Percentiles rank a stretch among this genome's conserved stretches.
phyloP scores from a whole-genome alignment of 441 rosid genomes.

The Euphorbia schlechtendalii region DNA sequence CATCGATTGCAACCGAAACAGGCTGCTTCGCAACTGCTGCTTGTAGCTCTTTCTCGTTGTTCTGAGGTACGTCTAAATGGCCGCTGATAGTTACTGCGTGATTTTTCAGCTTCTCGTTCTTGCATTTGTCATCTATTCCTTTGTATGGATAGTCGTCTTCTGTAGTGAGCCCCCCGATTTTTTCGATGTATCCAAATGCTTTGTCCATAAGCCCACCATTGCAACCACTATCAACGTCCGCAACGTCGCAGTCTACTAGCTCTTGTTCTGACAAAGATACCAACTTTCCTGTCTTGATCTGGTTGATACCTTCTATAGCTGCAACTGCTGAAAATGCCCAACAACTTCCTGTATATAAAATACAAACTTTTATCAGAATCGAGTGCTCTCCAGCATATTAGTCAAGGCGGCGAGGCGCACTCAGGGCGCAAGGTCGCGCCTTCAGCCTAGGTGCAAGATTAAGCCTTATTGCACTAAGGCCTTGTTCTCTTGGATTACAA shows the following conservation, averaged over 20 bases:
- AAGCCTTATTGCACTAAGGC: no score
- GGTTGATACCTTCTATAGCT: conserved; percentile 71
- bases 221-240: conserved; percentile 43
- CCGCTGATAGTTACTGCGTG: conserved; percentile 41
- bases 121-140: conserved; percentile 38
- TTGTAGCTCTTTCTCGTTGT: conserved; percentile 39
- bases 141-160: conserved; percentile 50
- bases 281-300: conserved; percentile 53
- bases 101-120: conserved; percentile 24
- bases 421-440: no score
- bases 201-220: conserved; percentile 63
- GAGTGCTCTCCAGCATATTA: no score
- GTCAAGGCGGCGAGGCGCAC: no score
- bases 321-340: conserved; percentile 92
- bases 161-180: conserved; percentile 48
- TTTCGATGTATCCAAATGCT: conserved; percentile 46
- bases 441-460: no score
- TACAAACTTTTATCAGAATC: neutral
- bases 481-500: no score
- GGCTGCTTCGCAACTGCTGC: conserved; percentile 56
- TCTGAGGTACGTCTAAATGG: conserved; percentile 26
- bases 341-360: conserved; percentile 52
- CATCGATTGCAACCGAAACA: conserved; percentile 71
- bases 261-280: conserved; percentile 69
- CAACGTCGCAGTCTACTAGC: conserved; percentile 63